These are phyloP conservation scores for Colletotrichum theobromicola DNA, from an alignment of 2,329 filamentous ascomycete genomes.

Conservation along the genomic window DNA sequence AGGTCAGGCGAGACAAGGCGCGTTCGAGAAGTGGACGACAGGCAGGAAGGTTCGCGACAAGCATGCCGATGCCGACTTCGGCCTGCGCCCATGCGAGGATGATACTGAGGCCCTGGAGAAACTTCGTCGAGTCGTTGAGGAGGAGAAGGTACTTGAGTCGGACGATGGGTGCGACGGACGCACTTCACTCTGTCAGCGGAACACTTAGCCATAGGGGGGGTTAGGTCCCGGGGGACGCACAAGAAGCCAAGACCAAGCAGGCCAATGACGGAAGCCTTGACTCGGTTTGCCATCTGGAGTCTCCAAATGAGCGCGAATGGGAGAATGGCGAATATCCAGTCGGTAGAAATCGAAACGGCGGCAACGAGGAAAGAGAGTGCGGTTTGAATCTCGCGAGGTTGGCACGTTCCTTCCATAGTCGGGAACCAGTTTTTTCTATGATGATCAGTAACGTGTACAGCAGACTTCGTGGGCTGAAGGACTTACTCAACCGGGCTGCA, in stretches of 20 bases:
- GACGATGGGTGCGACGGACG: conserved; percentile 15
- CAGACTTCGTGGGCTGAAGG: background rate
- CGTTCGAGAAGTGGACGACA: conserved; percentile 16
- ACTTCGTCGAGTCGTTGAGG: conserved; percentile 14
- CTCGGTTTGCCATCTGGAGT: conserved; percentile 6
- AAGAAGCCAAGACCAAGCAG: conserved; percentile 13
- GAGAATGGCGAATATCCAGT: conserved; percentile 15
- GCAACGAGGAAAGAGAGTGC: conserved; percentile 15
- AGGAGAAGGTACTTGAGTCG: conserved; percentile 14
- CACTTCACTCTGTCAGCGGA: background rate
- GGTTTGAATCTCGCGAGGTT: conserved; percentile 6
- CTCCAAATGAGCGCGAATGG: conserved; percentile 16
- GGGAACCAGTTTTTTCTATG: conserved; percentile 9
- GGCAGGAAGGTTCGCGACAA: conserved; percentile 16
- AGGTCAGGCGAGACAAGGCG: conserved; percentile 4
- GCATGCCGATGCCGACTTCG: conserved; percentile 18
- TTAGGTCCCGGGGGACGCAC: background rate
- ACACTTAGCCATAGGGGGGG: background rate
- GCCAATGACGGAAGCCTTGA: conserved; percentile 11
- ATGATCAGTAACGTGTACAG: background rate
- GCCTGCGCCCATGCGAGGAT: conserved; percentile 17
- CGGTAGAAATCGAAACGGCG: conserved; percentile 12
- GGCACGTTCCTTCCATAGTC: background rate
- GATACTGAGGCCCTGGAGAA: conserved; percentile 1
- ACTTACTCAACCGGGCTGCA: conserved; percentile 16